These are phyloP conservation scores for Syzygium aromaticum DNA, from an alignment of 345 rosid species.

Conservation along the genomic window DNA sequence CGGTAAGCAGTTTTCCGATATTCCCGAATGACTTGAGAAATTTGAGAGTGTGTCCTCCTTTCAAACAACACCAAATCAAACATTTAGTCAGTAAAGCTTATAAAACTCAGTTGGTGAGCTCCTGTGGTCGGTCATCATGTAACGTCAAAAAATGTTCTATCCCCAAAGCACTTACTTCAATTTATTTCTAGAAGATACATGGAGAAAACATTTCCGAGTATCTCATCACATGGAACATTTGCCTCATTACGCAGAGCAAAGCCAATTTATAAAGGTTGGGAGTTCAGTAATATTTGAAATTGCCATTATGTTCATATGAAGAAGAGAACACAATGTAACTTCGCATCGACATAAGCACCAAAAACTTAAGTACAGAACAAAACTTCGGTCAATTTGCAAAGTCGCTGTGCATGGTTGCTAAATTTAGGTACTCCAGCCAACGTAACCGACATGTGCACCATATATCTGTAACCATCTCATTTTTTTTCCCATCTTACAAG, in stretches of 20 bases:
- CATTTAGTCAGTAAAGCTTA: not conserved
- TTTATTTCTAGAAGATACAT: not conserved
- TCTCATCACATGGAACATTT: not conserved
- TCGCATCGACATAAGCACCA: not conserved
- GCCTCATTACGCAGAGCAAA: not conserved
- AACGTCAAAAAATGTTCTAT: not conserved
- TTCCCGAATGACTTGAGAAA: constrained; percentile 84
- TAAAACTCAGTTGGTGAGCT: not conserved
- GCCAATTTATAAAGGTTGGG: not conserved
- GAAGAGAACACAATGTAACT: not conserved
- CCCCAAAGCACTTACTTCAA: not conserved
- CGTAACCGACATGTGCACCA: not conserved
- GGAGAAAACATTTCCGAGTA: not conserved
- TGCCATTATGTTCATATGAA: not conserved
- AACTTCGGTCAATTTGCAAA: not conserved
- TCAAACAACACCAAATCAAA: constrained; percentile 2
- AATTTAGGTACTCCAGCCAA: not conserved
- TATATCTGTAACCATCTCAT: not conserved
- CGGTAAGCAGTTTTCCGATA: constrained; percentile 81
- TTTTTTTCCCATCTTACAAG: not conserved
- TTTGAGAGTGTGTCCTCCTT: constrained; percentile 96
- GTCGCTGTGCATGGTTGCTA: not conserved
- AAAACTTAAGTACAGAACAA: not conserved
- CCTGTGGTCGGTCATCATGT: not conserved
- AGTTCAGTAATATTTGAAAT: not conserved